Conservation (phyloP, 1,139 yeast genomes). For the Petasospora fabianii region DNA sequence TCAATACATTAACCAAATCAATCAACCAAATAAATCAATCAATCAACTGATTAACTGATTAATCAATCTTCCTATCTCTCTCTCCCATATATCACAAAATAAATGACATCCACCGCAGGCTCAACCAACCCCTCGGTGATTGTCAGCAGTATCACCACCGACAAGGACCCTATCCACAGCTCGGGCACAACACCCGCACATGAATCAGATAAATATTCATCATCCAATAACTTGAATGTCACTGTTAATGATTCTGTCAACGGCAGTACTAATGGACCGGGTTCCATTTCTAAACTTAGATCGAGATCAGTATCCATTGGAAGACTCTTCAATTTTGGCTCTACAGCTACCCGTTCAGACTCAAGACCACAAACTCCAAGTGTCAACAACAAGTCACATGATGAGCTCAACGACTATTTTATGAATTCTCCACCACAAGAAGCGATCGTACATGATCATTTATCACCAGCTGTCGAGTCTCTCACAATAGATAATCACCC, state of each 20-base stretch:
- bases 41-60: too few relatives aligned
- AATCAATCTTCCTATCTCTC: too few relatives aligned
- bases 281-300: conserved; percentile 22
- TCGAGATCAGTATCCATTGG: conserved; percentile 28
- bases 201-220: background rate
- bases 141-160: conserved; percentile 1
- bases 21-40: too few relatives aligned
- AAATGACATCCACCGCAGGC: conserved; percentile 1
- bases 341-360: conserved; percentile 1
- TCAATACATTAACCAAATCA: too few relatives aligned
- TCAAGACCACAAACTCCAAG: conserved; percentile 11
- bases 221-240: too few relatives aligned
- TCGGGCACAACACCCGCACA: conserved; percentile 2
- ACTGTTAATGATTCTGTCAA: too few relatives aligned
- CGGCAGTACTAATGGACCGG: too few relatives aligned
- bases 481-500: conserved; percentile 1
- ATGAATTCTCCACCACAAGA: conserved; percentile 7
- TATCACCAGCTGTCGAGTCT: conserved; percentile 11
- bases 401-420: conserved; percentile 4
- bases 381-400: background rate
- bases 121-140: background rate
- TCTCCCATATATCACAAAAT: too few relatives aligned
- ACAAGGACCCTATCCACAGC: conserved; percentile 6
- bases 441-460: conserved; percentile 13
- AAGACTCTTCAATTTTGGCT: conserved; percentile 27